Percentiles rank a stretch among this genome's conserved stretches.
These are phyloP conservation scores for Sesbania bispinosa DNA, from an alignment of 306 rosid genomes.

Conservation along the genomic window DNA sequence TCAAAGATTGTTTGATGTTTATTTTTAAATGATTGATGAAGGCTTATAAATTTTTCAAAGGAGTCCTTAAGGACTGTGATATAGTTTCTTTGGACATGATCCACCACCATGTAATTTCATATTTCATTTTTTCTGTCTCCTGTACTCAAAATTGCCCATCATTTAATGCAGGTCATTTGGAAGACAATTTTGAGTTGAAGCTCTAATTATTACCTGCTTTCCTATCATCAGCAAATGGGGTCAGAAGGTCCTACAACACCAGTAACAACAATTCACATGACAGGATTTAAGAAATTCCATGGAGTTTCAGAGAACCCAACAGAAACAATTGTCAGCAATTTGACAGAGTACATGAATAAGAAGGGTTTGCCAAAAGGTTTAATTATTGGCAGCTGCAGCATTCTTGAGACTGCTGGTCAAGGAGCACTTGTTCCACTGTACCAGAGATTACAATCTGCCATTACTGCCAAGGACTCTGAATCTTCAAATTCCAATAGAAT, in stretches of 20 bases:
- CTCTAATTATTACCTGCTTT: constrained; percentile 17
- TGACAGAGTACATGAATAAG: constrained; percentile 60
- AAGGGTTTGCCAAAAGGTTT: constrained; percentile 78
- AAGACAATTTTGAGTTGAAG: constrained; percentile 31
- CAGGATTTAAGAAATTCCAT: constrained; percentile 95
- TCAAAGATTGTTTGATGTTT: constrained; percentile 3
- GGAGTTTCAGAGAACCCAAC: constrained; percentile 97
- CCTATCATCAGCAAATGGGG: constrained; percentile 58
- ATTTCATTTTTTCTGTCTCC: not conserved
- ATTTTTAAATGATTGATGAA: not conserved
- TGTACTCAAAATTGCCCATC: constrained; percentile 15
- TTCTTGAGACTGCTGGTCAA: constrained; percentile 94
- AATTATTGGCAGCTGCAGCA: constrained; percentile 68
- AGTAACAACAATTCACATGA: constrained; percentile 66
- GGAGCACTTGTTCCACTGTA: constrained; percentile 57
- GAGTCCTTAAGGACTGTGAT: not conserved
- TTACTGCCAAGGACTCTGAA: constrained; percentile 44
- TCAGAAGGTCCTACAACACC: constrained; percentile 83
- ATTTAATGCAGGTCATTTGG: constrained; percentile 42
- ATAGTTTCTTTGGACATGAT: not conserved
- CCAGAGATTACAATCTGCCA: constrained; percentile 65
- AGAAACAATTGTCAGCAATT: constrained; percentile 61
- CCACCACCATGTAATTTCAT: not conserved
- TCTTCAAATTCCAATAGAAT: constrained; percentile 56
- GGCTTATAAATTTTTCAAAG: not conserved